Percentiles rank a stretch among this genome's conserved stretches.
Evolutionary conservation across 2,329 filamentous ascomycete species (phyloP).

Genomic region (Hymenoscyphus linearis): DNA sequence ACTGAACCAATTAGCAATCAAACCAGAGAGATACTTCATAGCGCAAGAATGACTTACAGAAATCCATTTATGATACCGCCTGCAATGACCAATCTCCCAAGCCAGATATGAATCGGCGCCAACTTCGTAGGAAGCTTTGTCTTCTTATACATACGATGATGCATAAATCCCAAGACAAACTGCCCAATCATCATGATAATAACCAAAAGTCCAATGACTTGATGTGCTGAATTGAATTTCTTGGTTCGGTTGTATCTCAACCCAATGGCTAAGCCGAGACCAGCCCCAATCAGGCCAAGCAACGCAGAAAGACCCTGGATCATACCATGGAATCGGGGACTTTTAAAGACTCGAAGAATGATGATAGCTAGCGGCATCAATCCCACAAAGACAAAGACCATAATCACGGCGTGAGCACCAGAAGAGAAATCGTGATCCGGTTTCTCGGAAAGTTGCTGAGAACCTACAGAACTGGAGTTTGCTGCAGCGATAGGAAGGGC

Average conservation of each 20-base stretch:
- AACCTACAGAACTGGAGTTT: slow-evolving; percentile 21
- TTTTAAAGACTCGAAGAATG: slow-evolving; percentile 46
- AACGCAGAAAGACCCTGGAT: slow-evolving; percentile 47
- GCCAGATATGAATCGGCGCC: slow-evolving; percentile 50
- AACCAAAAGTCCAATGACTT: slow-evolving; percentile 53
- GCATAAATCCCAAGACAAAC: slow-evolving; percentile 48
- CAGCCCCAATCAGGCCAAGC: slow-evolving; percentile 45
- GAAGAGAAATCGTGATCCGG: slow-evolving; percentile 28
- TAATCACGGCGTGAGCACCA: slow-evolving; percentile 38
- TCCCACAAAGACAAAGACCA: slow-evolving; percentile 51
- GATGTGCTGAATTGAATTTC: slow-evolving; percentile 48
- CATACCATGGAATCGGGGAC: slow-evolving; percentile 49
- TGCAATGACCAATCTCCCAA: slow-evolving; percentile 49
- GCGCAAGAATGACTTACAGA: slow-evolving; percentile 38
- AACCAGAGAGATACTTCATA: neutral
- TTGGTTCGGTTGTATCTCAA: slow-evolving; percentile 45
- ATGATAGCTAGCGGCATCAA: slow-evolving; percentile 52
- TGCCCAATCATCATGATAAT: slow-evolving; percentile 47
- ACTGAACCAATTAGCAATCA: slow-evolving; percentile 29
- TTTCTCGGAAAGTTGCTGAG: slow-evolving; percentile 38
- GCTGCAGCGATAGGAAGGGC: slow-evolving; percentile 35
- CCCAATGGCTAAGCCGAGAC: slow-evolving; percentile 43
- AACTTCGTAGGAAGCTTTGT: slow-evolving; percentile 45
- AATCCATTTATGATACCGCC: slow-evolving; percentile 53
- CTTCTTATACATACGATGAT: slow-evolving; percentile 49